Base-by-base conservation (phyloP, 768 basidiomycete genomes). In the Mycena polygramma region DNA sequence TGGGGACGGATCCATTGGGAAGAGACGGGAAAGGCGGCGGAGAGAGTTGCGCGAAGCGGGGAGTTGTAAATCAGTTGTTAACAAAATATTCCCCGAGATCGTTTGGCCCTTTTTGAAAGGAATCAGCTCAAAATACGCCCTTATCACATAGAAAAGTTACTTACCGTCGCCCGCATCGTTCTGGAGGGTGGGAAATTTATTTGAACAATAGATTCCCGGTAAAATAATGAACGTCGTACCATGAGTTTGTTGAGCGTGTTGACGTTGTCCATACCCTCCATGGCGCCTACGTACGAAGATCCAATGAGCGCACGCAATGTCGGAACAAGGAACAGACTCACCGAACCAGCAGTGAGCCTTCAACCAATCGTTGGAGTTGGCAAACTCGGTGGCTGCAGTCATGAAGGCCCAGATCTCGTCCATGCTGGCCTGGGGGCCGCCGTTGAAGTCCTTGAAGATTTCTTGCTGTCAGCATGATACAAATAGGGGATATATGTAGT, bases 301-400 rank as follows among this genome's bases (percentile, higher is more conserved):
- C 9, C 22, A 20, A n/a, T 46, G n/a, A 61, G 10, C 36, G 9
- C 1, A 57, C 22, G 19, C 45, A 46, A 61, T 43, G 1, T 46
- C 13, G 48, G 4, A 14, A 37, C 9, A 60, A 15, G 22, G 11
- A 7, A 49, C 43, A 39, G 9, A 81, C 88, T 57, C 69, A 92
- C 94, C 92, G 73, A 94, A 95, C 36, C 85, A 86, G 73, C 84
- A 87, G 74, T 88, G 86, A 2, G 77, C 79, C 65, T 75, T 49
- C 54, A 92, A 79, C 69, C 76, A 88, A 19, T 65, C 13, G 2
- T 84, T 82, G 22, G 63, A 70, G 51, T 92, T 83, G 79, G 91
- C 81, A 70, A 81, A 92, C 14, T 35, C 52, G 39, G 83, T 83
- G 1, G 85, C 81, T 9, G 75, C 79, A 20, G 59, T 63, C 80